phyloP scores from a whole-genome alignment of 2,329 filamentous ascomycete species.

The Blastomyces emzantsi region DNA sequence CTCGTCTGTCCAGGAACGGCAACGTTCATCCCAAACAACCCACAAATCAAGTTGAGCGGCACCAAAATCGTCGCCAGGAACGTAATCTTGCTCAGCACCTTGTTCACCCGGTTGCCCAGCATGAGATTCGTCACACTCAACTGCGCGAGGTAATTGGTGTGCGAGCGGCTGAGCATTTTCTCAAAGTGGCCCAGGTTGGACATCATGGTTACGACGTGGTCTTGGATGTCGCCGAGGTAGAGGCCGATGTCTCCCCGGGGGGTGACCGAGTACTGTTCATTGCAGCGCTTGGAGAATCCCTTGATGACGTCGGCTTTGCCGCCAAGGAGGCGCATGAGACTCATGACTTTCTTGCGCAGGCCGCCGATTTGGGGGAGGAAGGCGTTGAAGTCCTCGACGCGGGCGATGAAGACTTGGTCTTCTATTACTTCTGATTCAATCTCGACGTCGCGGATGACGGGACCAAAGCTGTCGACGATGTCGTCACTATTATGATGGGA shows the following conservation, averaged over 20 bases:
- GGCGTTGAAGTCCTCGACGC: constrained; percentile 76
- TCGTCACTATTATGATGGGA: constrained; percentile 57
- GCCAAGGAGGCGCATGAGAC: constrained; percentile 80
- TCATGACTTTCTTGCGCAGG: constrained; percentile 90
- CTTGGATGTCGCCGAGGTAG: constrained; percentile 95
- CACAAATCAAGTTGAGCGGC: constrained; percentile 82
- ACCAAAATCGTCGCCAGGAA: constrained; percentile 92
- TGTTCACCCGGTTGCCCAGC: constrained; percentile 80
- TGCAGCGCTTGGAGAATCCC: constrained; percentile 97
- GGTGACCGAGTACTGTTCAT: constrained; percentile 91
- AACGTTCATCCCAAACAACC: constrained; percentile 46
- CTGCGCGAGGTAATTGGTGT: constrained; percentile 94
- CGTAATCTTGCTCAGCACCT: constrained; percentile 88
- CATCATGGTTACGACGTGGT: constrained; percentile 99
- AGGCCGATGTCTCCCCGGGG: constrained; percentile 94
- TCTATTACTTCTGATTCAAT: constrained; percentile 85
- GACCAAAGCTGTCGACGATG: constrained; percentile 92
- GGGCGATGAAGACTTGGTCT: constrained; percentile 87
- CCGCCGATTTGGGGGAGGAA: constrained; percentile 84
- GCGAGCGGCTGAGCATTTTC: constrained; percentile 89
- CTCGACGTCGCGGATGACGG: constrained; percentile 80
- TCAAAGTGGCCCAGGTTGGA: constrained; percentile 92
- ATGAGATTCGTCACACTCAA: constrained; percentile 85
- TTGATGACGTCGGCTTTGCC: constrained; percentile 98
- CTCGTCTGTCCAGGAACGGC: constrained; percentile 34